A percentile compares a stretch with the other conserved stretches of the same genome.
phyloP scores from a whole-genome alignment of 495 filamentous ascomycete genomes.

The Neurospora pannonica region DNA sequence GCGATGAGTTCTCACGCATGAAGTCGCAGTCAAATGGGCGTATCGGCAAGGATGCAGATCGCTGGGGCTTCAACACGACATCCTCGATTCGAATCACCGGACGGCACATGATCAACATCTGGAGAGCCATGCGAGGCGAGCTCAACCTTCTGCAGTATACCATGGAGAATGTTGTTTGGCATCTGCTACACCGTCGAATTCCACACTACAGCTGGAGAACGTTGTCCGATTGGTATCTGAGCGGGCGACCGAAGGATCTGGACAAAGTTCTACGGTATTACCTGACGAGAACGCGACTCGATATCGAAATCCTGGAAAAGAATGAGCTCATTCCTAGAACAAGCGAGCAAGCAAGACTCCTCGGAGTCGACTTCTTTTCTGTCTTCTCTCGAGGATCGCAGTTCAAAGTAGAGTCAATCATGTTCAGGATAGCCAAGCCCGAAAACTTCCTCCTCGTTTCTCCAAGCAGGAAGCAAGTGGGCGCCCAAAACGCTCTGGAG shows the following conservation, averaged over 20 bases:
- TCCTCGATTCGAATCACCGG: constrained; percentile 82
- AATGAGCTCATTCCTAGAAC: constrained; percentile 85
- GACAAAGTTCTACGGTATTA: constrained; percentile 73
- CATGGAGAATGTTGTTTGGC: constrained; percentile 94
- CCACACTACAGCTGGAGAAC: constrained; percentile 76
- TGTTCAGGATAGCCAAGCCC: constrained; percentile 97
- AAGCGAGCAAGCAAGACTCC: constrained; percentile 86
- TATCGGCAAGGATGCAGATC: constrained; percentile 76
- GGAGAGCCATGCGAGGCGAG: constrained; percentile 91
- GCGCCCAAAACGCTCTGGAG: constrained; percentile 87
- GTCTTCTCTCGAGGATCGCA: constrained; percentile 91
- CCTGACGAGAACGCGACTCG: constrained; percentile 62
- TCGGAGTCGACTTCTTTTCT: constrained; percentile 93
- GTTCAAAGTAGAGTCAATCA: constrained; percentile 96
- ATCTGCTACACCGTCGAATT: constrained; percentile 81
- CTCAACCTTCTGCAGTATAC: constrained; percentile 86
- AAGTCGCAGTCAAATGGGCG: constrained; percentile 70
- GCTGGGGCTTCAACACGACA: constrained; percentile 88
- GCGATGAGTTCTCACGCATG: constrained; percentile 82
- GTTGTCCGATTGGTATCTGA: constrained; percentile 73
- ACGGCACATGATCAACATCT: constrained; percentile 93
- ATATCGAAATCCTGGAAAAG: constrained; percentile 83
- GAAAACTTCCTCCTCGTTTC: constrained; percentile 90
- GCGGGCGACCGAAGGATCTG: constrained; percentile 55
- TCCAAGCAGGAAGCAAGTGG: constrained; percentile 84